These are phyloP conservation scores for Lindgomyces ingoldianus DNA, from an alignment of 495 filamentous ascomycete genomes.

Conservation along the genomic window DNA sequence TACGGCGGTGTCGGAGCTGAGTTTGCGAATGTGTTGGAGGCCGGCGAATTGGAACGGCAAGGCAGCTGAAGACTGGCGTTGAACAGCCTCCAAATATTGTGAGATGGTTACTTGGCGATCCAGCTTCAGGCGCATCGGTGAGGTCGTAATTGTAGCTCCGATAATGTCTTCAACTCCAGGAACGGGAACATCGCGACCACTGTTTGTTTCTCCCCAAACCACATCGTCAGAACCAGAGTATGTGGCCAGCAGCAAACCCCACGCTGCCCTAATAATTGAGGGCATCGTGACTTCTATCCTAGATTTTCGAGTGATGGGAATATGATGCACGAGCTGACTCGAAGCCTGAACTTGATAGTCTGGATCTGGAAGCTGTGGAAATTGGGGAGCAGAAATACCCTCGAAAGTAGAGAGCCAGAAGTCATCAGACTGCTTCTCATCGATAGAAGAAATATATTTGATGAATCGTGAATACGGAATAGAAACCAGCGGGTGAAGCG, in stretches of 20 bases:
- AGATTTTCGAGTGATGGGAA: constrained; percentile 4
- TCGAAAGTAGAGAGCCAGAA: constrained; percentile 22
- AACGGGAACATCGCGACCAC: constrained; percentile 56
- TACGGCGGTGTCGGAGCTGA: constrained; percentile 62
- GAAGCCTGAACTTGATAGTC: constrained; percentile 24
- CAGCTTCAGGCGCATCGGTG: constrained; percentile 59
- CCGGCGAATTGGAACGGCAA: constrained; percentile 68
- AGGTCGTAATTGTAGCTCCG: constrained; percentile 65
- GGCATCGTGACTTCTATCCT: constrained; percentile 41
- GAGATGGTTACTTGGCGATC: constrained; percentile 37
- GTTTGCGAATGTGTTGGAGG: constrained; percentile 65
- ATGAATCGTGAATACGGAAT: constrained; percentile 26
- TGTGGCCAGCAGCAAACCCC: constrained; percentile 22
- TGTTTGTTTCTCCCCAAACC: constrained; percentile 53
- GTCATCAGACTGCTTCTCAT: constrained; percentile 19
- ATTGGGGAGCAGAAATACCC: constrained; percentile 27
- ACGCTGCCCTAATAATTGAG: constrained; percentile 52
- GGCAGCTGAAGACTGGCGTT: constrained; percentile 54
- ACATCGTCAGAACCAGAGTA: constrained; percentile 36
- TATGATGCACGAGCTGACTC: constrained; percentile 8
- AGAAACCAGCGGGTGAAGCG: not conserved
- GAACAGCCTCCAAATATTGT: constrained; percentile 52
- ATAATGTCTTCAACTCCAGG: constrained; percentile 54
- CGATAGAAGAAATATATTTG: constrained; percentile 24
- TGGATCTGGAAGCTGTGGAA: constrained; percentile 27